Conservation (phyloP, 192 early-diverging fungal genomes). For the Ambispora gerdemannii region DNA sequence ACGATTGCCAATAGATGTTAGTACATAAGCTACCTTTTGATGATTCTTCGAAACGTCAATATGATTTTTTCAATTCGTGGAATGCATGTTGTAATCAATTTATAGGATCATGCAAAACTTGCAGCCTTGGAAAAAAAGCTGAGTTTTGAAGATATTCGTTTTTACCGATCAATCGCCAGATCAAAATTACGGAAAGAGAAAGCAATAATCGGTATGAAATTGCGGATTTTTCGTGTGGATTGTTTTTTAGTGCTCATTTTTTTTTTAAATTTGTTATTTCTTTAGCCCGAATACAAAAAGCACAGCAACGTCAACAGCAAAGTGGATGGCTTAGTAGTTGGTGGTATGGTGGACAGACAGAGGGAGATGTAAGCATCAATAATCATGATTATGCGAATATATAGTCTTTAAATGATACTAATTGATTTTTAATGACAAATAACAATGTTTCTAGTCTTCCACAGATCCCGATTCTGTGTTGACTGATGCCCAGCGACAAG, state of each 20-base stretch:
- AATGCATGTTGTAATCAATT: no score
- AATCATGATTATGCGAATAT: no score
- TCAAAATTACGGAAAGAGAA: slow-evolving; percentile 70
- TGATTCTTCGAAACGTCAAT: no score
- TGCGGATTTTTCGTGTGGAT: background rate
- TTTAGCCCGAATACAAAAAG: slow-evolving; percentile 16
- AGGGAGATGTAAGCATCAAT: slow-evolving; percentile 17
- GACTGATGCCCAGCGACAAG: slow-evolving; percentile 81
- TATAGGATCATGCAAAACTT: slow-evolving; percentile 54
- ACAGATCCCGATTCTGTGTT: slow-evolving; percentile 47
- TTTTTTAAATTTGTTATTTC: background rate
- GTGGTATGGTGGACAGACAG: slow-evolving; percentile 36
- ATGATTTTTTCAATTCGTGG: slow-evolving; percentile 28
- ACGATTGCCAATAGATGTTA: slow-evolving; percentile 41
- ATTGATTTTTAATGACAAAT: no score
- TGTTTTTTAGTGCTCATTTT: background rate
- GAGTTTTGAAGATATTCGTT: slow-evolving; percentile 85
- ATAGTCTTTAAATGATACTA: no score
- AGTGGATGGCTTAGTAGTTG: slow-evolving; percentile 31
- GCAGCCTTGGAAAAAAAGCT: slow-evolving; percentile 71
- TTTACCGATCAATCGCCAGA: slow-evolving; percentile 77
- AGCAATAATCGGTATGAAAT: slow-evolving; percentile 56
- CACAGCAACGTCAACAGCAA: background rate
- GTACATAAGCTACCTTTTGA: no score
- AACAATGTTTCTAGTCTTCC: slow-evolving; percentile 23